phyloP scores from a whole-genome alignment of 2,329 filamentous ascomycete genomes.

The Aphanoascus verrucosus region DNA sequence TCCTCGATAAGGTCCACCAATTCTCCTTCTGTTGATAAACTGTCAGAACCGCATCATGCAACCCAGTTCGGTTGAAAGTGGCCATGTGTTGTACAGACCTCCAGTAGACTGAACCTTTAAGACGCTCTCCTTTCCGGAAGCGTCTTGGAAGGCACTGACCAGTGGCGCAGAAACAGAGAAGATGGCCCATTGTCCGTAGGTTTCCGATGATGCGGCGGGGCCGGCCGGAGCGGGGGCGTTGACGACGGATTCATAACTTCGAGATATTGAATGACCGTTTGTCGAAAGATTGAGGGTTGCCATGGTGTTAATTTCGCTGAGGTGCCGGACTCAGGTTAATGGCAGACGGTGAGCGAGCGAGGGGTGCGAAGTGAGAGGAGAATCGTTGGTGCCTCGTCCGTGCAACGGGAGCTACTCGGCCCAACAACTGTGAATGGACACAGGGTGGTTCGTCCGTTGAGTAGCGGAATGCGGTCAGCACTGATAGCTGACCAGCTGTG shows the following conservation, averaged over 20 bases:
- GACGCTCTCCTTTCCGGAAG: slow-evolving; percentile 78
- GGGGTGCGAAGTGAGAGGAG: not conserved
- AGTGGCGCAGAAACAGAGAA: slow-evolving; percentile 89
- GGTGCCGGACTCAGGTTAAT: not conserved
- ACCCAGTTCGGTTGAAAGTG: not conserved
- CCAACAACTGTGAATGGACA: too few relatives aligned
- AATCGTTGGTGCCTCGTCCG: not conserved
- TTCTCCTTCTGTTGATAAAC: slow-evolving; percentile 61
- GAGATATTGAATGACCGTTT: slow-evolving; percentile 67
- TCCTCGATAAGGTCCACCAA: slow-evolving; percentile 83
- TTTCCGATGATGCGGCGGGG: slow-evolving; percentile 56
- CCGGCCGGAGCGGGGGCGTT: slow-evolving; percentile 49
- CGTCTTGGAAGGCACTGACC: slow-evolving; percentile 75
- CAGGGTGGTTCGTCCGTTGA: too few relatives aligned
- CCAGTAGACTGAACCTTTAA: slow-evolving; percentile 89
- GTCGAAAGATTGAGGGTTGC: slow-evolving; percentile 68
- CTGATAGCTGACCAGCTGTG: too few relatives aligned
- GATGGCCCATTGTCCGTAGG: slow-evolving; percentile 84
- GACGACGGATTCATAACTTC: slow-evolving; percentile 61
- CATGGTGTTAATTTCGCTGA: slow-evolving; percentile 40
- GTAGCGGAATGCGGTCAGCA: too few relatives aligned
- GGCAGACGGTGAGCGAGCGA: not conserved
- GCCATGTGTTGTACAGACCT: slow-evolving; percentile 44
- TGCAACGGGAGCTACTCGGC: too few relatives aligned
- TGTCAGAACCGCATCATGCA: slow-evolving; percentile 19